These are phyloP conservation scores for Erigeron canadensis DNA, from an alignment of 129 eudicot genomes.

Conservation along the genomic window DNA sequence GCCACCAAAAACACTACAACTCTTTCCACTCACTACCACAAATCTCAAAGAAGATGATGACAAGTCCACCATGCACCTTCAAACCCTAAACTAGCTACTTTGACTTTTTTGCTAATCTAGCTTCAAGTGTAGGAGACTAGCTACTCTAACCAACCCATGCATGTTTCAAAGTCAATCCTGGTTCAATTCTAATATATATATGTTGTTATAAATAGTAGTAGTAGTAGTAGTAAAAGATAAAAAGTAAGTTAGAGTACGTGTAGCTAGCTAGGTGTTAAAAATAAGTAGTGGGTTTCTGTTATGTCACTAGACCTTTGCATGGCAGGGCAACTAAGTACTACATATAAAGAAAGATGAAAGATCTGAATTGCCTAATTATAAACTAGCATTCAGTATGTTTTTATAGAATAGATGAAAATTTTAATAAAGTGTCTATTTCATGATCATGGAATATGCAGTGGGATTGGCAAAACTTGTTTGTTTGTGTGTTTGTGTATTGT, in stretches of 20 bases:
- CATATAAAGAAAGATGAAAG: constrained; percentile 38
- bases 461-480: constrained; percentile 28
- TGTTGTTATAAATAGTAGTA: too few relatives aligned
- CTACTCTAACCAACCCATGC: not conserved
- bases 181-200: not conserved
- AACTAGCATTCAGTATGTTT: constrained; percentile 40
- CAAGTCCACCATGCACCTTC: constrained; percentile 27
- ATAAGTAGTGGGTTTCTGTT: constrained; percentile 35
- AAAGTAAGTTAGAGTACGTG: constrained; percentile 10
- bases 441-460: constrained; percentile 36
- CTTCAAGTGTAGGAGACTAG: not conserved
- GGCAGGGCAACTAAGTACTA: constrained; percentile 25
- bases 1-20: constrained; percentile 82
- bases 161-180: constrained; percentile 16
- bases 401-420: constrained; percentile 27
- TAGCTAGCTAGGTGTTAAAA: constrained; percentile 14
- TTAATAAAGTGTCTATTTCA: constrained; percentile 32
- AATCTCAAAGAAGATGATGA: constrained; percentile 28
- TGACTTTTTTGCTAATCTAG: not conserved
- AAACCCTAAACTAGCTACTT: constrained; percentile 20
- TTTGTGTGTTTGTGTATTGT: constrained; percentile 27
- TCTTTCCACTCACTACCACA: constrained; percentile 68
- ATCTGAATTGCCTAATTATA: constrained; percentile 45
- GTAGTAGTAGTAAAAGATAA: constrained; percentile 31
- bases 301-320: constrained; percentile 40